These are phyloP conservation scores for Emericellopsis atlantica DNA, from an alignment of 2,329 filamentous ascomycete species.

Conservation along the genomic window DNA sequence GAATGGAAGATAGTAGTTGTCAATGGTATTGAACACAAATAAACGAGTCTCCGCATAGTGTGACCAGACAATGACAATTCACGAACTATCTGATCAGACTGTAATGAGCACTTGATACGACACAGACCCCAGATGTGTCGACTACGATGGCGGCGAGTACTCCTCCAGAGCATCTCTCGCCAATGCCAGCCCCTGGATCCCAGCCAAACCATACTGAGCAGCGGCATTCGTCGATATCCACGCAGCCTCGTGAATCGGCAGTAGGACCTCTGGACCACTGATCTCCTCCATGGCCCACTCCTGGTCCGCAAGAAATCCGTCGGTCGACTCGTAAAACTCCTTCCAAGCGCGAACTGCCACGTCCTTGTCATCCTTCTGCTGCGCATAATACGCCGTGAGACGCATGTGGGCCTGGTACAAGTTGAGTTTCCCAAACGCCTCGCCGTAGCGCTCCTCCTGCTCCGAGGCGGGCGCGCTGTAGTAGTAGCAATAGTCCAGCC, in stretches of 20 bases:
- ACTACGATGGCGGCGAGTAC: not conserved
- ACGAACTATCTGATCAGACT: too few relatives aligned
- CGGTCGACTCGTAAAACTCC: constrained; percentile 32
- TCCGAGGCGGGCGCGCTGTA: constrained; percentile 35
- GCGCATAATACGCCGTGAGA: constrained; percentile 40
- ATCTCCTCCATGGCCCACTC: constrained; percentile 23
- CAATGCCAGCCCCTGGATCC: constrained; percentile 40
- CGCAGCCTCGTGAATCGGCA: constrained; percentile 37
- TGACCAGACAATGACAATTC: too few relatives aligned
- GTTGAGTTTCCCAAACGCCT: constrained; percentile 29
- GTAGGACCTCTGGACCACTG: constrained; percentile 28
- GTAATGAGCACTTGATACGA: too few relatives aligned
- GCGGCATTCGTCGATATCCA: constrained; percentile 46
- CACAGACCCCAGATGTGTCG: too few relatives aligned
- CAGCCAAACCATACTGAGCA: constrained; percentile 43
- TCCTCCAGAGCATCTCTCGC: constrained; percentile 2
- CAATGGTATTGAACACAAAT: too few relatives aligned
- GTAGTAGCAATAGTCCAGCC: constrained; percentile 49
- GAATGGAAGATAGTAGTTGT: too few relatives aligned
- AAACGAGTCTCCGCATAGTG: too few relatives aligned
- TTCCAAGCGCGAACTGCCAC: constrained; percentile 39
- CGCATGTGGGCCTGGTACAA: constrained; percentile 45
- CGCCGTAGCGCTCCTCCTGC: constrained; percentile 39
- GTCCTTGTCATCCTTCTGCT: constrained; percentile 26
- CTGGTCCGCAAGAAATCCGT: constrained; percentile 25